phyloP scores from a whole-genome alignment of 805 yeast genomes.

The Starmerella tilneyi region DNA sequence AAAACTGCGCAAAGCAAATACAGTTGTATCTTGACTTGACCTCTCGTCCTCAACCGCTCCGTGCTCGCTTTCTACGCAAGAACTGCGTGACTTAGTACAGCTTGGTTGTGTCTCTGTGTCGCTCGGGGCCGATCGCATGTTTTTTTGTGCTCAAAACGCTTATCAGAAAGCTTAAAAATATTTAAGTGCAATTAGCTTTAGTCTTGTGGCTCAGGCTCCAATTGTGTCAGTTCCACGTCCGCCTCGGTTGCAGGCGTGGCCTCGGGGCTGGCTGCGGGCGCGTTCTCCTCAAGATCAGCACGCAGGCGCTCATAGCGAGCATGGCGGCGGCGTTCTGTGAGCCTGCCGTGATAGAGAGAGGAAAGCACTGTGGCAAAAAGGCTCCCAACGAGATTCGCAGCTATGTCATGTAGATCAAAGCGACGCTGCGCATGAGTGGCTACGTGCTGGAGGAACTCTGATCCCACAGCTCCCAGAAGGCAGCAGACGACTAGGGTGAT shows the following conservation, averaged over 20 bases:
- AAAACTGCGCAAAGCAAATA: too few species aligned
- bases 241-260: conserved; percentile 14
- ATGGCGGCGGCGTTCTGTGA: conserved; percentile 27
- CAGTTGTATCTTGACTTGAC: too few species aligned
- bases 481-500: conserved; percentile 32
- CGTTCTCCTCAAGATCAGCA: conserved; percentile 17
- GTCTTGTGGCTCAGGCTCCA: conserved; percentile 23
- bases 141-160: too few species aligned
- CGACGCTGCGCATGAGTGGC: conserved; percentile 28
- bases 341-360: conserved; percentile 32
- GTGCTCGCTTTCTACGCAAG: neutral
- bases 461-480: conserved; percentile 33
- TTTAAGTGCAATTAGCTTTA: neutral
- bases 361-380: conserved; percentile 28
- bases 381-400: conserved; percentile 33
- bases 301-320: conserved; percentile 29
- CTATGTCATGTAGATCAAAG: conserved; percentile 33
- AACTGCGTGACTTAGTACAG: neutral
- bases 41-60: too few species aligned
- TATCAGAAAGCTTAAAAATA: neutral
- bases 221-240: conserved; percentile 23
- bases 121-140: neutral
- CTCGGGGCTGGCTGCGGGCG: neutral
- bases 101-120: neutral
- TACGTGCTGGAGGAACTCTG: conserved; percentile 33